Conservation (phyloP, 2,329 filamentous ascomycete genomes). For the Emergomyces pasteurianus region DNA sequence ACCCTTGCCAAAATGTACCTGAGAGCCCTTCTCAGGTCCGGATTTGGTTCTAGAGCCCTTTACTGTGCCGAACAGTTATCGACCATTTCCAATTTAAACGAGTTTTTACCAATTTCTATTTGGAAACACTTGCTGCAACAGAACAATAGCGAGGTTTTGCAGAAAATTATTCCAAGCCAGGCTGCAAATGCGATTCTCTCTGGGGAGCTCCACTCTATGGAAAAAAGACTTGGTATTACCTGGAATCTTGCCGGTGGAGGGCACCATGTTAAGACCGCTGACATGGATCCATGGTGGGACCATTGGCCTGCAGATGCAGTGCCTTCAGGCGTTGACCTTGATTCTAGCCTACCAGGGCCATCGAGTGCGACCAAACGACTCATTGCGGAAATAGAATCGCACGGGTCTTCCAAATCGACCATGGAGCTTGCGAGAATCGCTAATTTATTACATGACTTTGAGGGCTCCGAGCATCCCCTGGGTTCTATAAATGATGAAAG, state of each 20-base stretch:
- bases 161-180: conserved; percentile 14
- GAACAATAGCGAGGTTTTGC: conserved; percentile 13
- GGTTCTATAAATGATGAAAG: conserved; percentile 3
- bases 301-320: conserved; percentile 1
- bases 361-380: background rate
- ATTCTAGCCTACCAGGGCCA: conserved; percentile 6
- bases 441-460: conserved; percentile 24
- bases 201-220: conserved; percentile 17
- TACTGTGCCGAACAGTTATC: conserved; percentile 18
- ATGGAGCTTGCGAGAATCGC: conserved; percentile 17
- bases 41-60: conserved; percentile 15
- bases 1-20: conserved; percentile 17
- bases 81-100: conserved; percentile 11
- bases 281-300: conserved; percentile 5
- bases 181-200: conserved; percentile 18
- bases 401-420: conserved; percentile 20
- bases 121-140: conserved; percentile 11
- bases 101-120: conserved; percentile 10
- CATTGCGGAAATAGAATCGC: conserved; percentile 9
- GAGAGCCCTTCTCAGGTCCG: conserved; percentile 14
- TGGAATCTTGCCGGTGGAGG: conserved; percentile 15
- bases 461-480: conserved; percentile 19
- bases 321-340: conserved; percentile 7
- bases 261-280: conserved; percentile 11
- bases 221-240: conserved; percentile 20